A percentile compares a stretch with the other conserved stretches of the same genome.
These are phyloP conservation scores for Chlamydomonas applanata DNA, from an alignment of 139 green algal species.

Conservation along the genomic window DNA sequence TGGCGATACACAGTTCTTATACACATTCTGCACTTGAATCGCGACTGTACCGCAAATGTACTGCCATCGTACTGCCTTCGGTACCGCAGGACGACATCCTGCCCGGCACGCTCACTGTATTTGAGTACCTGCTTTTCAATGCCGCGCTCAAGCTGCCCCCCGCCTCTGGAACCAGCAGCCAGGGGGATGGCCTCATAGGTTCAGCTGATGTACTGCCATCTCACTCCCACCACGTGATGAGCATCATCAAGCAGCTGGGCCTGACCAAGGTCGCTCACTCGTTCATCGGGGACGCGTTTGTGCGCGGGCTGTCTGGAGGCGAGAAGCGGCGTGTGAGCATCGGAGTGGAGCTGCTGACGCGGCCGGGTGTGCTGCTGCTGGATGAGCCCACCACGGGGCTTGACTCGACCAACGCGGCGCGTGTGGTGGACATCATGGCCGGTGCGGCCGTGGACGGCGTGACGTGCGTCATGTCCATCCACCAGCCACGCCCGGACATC, in stretches of 20 bases:
- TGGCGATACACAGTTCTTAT: no score
- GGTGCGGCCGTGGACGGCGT: constrained; percentile 41
- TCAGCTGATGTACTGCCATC: neutral
- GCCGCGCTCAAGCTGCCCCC: constrained; percentile 45
- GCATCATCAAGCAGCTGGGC: constrained; percentile 53
- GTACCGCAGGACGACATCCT: constrained; percentile 62
- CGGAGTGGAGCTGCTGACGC: constrained; percentile 64
- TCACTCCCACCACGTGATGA: constrained; percentile 15
- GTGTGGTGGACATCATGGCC: constrained; percentile 68
- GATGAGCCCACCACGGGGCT: constrained; percentile 81
- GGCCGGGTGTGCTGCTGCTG: constrained; percentile 70
- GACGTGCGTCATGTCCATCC: constrained; percentile 62
- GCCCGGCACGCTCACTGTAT: constrained; percentile 59
- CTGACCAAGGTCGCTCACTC: constrained; percentile 53
- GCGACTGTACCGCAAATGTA: no score
- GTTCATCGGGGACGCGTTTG: constrained; percentile 56
- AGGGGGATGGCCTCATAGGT: no score
- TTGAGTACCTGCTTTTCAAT: constrained; percentile 66
- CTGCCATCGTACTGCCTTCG: no score
- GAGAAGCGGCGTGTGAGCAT: constrained; percentile 70
- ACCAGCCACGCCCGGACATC: constrained; percentile 70
- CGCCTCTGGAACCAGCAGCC: neutral
- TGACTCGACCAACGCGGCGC: constrained; percentile 61
- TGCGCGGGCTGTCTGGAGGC: constrained; percentile 57
- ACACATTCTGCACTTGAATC: no score